Evolutionary conservation across 345 rosid genomes (phyloP).

Genomic region (Salix dunnii): DNA sequence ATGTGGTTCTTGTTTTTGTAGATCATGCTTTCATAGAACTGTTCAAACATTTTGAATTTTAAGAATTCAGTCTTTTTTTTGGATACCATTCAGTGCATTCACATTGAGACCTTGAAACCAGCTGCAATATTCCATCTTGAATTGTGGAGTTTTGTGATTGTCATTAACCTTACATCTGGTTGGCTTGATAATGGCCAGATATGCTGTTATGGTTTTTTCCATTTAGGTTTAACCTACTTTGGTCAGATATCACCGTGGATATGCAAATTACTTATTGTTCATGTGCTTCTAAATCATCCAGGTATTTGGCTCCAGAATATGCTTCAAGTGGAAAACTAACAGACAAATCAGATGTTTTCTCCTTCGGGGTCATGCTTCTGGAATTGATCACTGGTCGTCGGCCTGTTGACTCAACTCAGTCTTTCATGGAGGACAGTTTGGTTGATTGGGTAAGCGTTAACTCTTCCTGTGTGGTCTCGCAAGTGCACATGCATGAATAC

Average conservation of each 20-base stretch:
- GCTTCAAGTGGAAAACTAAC: slow-evolving; percentile 88
- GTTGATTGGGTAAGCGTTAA: slow-evolving; percentile 80
- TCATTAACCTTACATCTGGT: neutral
- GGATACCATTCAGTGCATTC: too few relatives aligned
- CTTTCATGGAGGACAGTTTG: slow-evolving; percentile 78
- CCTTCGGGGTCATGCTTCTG: slow-evolving; percentile 85
- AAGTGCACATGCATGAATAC: neutral
- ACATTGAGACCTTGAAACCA: too few relatives aligned
- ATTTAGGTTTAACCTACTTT: neutral
- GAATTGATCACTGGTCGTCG: slow-evolving; percentile 80
- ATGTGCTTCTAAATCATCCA: slow-evolving; percentile 17
- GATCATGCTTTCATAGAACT: neutral
- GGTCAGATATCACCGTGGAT: neutral
- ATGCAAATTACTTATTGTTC: neutral
- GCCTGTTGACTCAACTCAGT: slow-evolving; percentile 62
- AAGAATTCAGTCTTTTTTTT: too few relatives aligned
- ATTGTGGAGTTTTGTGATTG: neutral
- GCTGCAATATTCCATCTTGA: neutral
- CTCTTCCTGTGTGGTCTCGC: neutral
- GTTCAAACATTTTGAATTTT: neutral
- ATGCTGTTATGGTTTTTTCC: neutral
- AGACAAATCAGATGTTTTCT: slow-evolving; percentile 87
- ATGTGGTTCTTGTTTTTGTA: neutral
- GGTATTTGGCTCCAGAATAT: slow-evolving; percentile 95
- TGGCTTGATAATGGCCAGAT: neutral